Conservation (phyloP, 768 basidiomycete species). For the Tephrocybe sp. region DNA sequence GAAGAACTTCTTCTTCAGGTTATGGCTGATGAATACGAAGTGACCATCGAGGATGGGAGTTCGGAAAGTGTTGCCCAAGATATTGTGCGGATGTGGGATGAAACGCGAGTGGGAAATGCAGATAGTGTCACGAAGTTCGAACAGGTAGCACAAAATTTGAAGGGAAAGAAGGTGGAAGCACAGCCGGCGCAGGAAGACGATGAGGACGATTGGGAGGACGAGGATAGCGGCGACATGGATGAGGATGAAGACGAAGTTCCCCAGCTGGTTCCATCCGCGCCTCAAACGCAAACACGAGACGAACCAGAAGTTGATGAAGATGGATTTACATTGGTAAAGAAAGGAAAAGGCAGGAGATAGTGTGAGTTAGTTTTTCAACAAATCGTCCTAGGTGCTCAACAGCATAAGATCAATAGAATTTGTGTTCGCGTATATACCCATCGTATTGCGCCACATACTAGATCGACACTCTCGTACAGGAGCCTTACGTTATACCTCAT, state of each 20-base stretch:
- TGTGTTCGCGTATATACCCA: not conserved
- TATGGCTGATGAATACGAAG: constrained; percentile 87
- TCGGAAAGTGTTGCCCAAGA: constrained; percentile 71
- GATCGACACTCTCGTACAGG: not conserved
- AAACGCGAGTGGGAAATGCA: constrained; percentile 40
- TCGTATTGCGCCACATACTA: not conserved
- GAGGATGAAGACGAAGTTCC: constrained; percentile 53
- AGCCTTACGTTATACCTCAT: not conserved
- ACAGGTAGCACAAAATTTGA: constrained; percentile 52
- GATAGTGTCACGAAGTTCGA: constrained; percentile 61
- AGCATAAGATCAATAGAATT: no score
- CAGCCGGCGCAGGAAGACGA: constrained; percentile 42
- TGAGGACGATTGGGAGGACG: constrained; percentile 29
- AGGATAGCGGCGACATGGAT: constrained; percentile 44
- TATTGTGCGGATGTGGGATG: constrained; percentile 66
- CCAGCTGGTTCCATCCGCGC: constrained; percentile 45
- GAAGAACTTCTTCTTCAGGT: constrained; percentile 81
- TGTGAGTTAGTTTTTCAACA: no score
- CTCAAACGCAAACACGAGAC: constrained; percentile 24
- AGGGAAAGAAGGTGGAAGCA: constrained; percentile 52
- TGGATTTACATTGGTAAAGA: constrained; percentile 83
- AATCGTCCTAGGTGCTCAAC: no score
- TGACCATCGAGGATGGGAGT: constrained; percentile 81
- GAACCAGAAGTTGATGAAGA: constrained; percentile 88
- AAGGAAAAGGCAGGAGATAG: constrained; percentile 45